Evolutionary conservation across 2,329 filamentous ascomycete genomes (phyloP).

Genomic region (Colletotrichum camelliae): DNA sequence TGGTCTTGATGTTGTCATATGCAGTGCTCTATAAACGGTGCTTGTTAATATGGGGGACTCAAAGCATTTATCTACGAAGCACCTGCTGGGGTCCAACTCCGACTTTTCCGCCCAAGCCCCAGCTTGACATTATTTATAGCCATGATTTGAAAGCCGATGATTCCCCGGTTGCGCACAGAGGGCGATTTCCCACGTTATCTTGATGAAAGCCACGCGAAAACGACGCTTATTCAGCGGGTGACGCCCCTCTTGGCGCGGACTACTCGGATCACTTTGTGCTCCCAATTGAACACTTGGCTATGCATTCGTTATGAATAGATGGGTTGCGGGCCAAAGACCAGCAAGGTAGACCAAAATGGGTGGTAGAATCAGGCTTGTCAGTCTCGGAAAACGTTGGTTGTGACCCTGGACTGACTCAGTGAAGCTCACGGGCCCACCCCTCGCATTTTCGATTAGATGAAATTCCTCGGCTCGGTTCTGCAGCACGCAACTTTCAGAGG

Average conservation of each 20-base stretch:
- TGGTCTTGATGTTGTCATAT: background rate
- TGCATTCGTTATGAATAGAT: background rate
- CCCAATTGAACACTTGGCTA: background rate
- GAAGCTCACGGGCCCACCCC: background rate
- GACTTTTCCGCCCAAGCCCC: background rate
- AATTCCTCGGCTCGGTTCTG: background rate
- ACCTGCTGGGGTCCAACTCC: background rate
- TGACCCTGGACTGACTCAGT: slow-evolving; percentile 1
- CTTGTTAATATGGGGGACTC: background rate
- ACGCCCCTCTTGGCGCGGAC: background rate
- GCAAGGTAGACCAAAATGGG: background rate
- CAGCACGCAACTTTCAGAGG: background rate
- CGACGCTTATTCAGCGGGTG: background rate
- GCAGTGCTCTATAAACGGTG: background rate
- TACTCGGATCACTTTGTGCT: background rate
- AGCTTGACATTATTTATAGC: background rate
- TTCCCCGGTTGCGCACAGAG: background rate
- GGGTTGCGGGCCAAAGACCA: background rate
- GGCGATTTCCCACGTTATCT: background rate
- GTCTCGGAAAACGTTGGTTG: background rate
- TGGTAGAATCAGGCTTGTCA: background rate
- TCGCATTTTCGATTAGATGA: background rate
- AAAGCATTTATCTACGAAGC: background rate
- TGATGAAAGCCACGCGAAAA: background rate
- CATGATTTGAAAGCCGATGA: background rate